Percentiles rank a stretch among this genome's conserved stretches.
Conservation (phyloP, 139 green algal genomes). For the Chlorella sp. region DNA sequence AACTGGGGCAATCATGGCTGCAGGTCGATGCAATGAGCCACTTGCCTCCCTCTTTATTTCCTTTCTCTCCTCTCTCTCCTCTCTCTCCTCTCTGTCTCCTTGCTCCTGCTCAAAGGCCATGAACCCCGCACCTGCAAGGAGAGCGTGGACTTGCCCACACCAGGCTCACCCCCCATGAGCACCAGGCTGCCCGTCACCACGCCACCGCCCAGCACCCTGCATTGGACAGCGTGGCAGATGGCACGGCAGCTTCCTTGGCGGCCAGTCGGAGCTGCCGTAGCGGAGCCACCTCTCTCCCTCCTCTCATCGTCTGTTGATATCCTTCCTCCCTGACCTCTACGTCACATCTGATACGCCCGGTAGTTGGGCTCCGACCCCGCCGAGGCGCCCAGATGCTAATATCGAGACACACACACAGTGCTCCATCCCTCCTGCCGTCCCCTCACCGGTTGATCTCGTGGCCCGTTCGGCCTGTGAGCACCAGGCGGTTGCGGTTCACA, state of each 20-base stretch:
- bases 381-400: not conserved
- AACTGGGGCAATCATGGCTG: too few species aligned
- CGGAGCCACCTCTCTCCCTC: not conserved
- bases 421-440: not conserved
- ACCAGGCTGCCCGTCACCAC: conserved; percentile 83
- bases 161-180: conserved; percentile 90
- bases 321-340: not conserved
- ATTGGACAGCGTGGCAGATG: not conserved
- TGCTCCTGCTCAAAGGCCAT: too few species aligned
- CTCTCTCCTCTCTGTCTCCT: too few species aligned
- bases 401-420: not conserved
- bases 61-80: not conserved
- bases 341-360: not conserved
- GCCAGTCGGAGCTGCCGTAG: not conserved
- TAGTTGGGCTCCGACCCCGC: not conserved
- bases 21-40: too few species aligned
- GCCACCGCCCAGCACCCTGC: conserved; percentile 83
- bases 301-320: not conserved
- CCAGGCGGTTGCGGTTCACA: not conserved
- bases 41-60: not conserved
- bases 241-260: not conserved
- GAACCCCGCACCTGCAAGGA: conserved; percentile 83
- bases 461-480: conserved; percentile 3
- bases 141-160: conserved; percentile 94
- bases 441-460: conserved; percentile 9